Evolutionary conservation across 176 grass and related monocot genomes (phyloP).

Genomic region (Pharus latifolius): DNA sequence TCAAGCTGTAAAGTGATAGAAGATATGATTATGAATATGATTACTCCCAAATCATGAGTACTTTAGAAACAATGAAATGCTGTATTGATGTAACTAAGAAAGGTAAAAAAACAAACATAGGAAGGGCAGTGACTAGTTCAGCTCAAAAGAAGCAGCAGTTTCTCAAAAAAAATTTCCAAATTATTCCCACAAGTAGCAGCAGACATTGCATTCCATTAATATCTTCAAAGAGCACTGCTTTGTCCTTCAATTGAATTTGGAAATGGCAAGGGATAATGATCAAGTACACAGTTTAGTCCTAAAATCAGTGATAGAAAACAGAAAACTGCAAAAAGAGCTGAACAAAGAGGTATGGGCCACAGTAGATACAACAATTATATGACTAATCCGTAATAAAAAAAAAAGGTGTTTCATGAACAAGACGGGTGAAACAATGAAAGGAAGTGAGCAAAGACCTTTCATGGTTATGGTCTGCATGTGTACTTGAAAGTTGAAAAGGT

Average conservation of each 20-base stretch:
- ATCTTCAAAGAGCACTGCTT: background rate
- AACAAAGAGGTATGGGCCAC: background rate
- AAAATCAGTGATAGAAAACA: background rate
- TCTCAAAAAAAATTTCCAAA: background rate
- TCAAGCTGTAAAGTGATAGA: constrained; percentile 35
- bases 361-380: background rate
- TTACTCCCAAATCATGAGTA: background rate
- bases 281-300: background rate
- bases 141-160: background rate
- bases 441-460: too few relatives aligned
- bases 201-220: background rate
- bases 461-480: too few relatives aligned
- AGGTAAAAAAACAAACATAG: background rate
- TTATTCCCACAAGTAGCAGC: background rate
- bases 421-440: too few relatives aligned
- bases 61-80: constrained; percentile 7
- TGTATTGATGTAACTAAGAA: background rate
- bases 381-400: background rate
- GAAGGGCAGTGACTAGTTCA: background rate
- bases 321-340: background rate
- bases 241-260: background rate
- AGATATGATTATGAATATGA: constrained; percentile 5
- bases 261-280: too few relatives aligned
- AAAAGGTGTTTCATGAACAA: too few relatives aligned
- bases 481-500: too few relatives aligned